phyloP scores from a whole-genome alignment of 768 basidiomycete species.

The Lactarius tabidus region DNA sequence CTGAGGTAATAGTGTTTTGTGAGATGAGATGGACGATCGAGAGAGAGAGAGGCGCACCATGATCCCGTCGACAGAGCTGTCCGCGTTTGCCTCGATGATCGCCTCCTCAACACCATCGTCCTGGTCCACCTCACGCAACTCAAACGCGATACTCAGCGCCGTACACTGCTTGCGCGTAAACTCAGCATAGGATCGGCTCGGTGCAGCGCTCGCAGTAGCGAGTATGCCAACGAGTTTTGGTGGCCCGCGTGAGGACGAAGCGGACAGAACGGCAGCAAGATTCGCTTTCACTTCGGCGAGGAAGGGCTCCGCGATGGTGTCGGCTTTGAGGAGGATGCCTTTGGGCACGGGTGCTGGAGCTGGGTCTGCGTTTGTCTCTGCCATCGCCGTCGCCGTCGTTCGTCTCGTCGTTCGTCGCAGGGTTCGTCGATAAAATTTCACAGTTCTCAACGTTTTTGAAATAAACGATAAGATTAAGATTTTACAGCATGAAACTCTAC shows the following conservation, averaged over 20 bases:
- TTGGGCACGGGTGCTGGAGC: slow-evolving; percentile 40
- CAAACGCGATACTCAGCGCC: slow-evolving; percentile 82
- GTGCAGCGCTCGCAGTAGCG: slow-evolving; percentile 67
- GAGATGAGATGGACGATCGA: neutral
- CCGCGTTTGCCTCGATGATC: slow-evolving; percentile 92
- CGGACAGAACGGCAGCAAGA: slow-evolving; percentile 33
- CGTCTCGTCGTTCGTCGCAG: no score
- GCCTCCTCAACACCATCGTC: slow-evolving; percentile 95
- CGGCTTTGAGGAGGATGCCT: slow-evolving; percentile 76
- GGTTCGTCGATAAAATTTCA: neutral
- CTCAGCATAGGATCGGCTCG: slow-evolving; percentile 79
- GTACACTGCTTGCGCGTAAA: slow-evolving; percentile 92
- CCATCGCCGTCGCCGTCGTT: neutral
- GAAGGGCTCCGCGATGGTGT: slow-evolving; percentile 67
- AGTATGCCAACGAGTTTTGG: slow-evolving; percentile 91
- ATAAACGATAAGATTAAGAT: neutral
- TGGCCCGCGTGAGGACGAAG: slow-evolving; percentile 29
- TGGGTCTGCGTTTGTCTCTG: neutral
- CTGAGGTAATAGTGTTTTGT: slow-evolving; percentile 36
- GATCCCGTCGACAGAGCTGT: slow-evolving; percentile 80
- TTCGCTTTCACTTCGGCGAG: slow-evolving; percentile 60
- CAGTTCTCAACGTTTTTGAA: neutral
- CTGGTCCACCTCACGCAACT: slow-evolving; percentile 70
- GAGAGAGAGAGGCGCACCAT: slow-evolving; percentile 59
- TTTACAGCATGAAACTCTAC: neutral